These are phyloP conservation scores for Pseudogymnoascus sp. DNA, from an alignment of 2,329 filamentous ascomycete genomes.

Conservation along the genomic window DNA sequence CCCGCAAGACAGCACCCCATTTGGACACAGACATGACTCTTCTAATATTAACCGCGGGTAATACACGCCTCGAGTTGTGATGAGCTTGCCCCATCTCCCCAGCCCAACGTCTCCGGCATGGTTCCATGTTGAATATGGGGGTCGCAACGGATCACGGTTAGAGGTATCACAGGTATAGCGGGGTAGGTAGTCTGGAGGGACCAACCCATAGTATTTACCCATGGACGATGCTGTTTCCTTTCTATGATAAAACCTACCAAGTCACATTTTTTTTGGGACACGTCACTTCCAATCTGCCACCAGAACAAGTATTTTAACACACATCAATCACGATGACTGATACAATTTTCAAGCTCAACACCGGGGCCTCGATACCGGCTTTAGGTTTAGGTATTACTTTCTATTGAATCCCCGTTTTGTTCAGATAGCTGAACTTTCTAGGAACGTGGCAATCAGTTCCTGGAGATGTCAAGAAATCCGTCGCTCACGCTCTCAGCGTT, in stretches of 20 bases:
- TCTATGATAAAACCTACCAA: neutral
- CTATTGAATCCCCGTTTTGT: neutral
- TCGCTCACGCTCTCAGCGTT: conserved; percentile 32
- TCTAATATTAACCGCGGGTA: neutral
- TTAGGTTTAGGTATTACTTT: conserved; percentile 32
- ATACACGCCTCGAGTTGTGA: neutral
- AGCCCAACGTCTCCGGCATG: neutral
- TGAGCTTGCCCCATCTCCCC: neutral
- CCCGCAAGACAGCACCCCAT: neutral
- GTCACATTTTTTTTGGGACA: neutral
- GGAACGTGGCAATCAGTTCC: conserved; percentile 25
- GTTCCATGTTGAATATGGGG: neutral
- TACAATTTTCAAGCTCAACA: conserved; percentile 28
- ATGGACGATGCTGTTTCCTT: neutral
- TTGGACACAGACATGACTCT: neutral
- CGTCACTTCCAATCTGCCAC: neutral
- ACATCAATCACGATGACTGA: neutral
- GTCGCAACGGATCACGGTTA: neutral
- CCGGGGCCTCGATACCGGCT: conserved; percentile 32
- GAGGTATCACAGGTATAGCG: neutral
- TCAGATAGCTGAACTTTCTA: neutral
- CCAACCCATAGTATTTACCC: neutral
- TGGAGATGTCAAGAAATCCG: conserved; percentile 35
- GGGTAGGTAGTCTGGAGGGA: neutral
- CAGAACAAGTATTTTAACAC: neutral